Base-by-base conservation (phyloP, 768 basidiomycete genomes). In the Polyporus arcularius region DNA sequence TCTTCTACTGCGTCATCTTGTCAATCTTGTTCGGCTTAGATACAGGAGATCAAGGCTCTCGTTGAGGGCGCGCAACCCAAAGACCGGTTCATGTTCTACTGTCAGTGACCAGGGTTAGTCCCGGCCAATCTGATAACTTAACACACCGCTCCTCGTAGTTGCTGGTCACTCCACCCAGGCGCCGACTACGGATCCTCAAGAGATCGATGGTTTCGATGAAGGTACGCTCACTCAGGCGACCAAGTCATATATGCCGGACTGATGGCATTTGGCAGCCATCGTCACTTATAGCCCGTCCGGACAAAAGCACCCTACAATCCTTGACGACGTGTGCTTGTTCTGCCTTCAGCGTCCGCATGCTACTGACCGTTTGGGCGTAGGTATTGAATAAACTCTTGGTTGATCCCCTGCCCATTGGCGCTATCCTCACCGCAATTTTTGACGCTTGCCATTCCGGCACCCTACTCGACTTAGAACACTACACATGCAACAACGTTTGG, bases 391-490 rank as follows among this genome's bases (percentile, higher is more conserved):
- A 45, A n/a, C 48, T 12, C n/a, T 62, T 69, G 32, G 64, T 69
- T 8, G 56, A 61, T 12, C 52, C 47, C 26, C 63, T 69, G 21
- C 64, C 64, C 4, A 10, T 1, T 26, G 62, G 62, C 14, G 26
- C 55, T 14, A 60, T 60, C 28, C 43, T 69, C 21, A 69, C 58
- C 64, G 66, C 62, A 8, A 61, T 67, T 51, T 39, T 66, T 11
- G 68, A 69, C 40, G 41, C 68, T 1, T 69, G 68, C 41, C 62
- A 67, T 53, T 67, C 66, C 0, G 67, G 68, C 3, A 58, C 66
- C 0, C 30, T 69, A 9, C 55, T 69, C 0, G 66, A 63, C 35
- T 47, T 69, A 41, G 49, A 52, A n/a, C 63, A 67, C 28, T 66
- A 67, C 46, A 38, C 42, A 1, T 66, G 66, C 26, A 61, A 65